phyloP scores from a whole-genome alignment of 164 flowering plant genomes.

The Vitis rotundifolia region DNA sequence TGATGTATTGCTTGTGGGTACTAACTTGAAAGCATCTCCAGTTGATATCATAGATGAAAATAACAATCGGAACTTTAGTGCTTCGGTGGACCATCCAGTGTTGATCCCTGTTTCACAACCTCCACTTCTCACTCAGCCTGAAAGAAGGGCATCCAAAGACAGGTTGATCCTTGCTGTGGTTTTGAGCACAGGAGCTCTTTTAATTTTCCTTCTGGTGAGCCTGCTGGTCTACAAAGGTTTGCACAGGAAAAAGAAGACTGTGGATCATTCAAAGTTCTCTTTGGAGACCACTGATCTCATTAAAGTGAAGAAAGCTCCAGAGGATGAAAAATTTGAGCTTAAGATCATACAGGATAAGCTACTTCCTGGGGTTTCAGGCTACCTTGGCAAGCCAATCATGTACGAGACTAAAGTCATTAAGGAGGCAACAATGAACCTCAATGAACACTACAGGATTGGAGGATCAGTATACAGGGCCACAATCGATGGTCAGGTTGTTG shows the following conservation, averaged over 20 bases:
- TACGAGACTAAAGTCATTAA: constrained; percentile 44
- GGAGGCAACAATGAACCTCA: constrained; percentile 62
- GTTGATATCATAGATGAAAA: constrained; percentile 28
- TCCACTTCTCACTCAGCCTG: constrained; percentile 26
- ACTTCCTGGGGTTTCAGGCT: constrained; percentile 58
- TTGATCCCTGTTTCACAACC: constrained; percentile 13
- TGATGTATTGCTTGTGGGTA: constrained; percentile 22
- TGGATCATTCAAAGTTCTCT: constrained; percentile 28
- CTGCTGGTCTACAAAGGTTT: constrained; percentile 14
- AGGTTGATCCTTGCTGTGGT: constrained; percentile 9
- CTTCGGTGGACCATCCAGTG: constrained; percentile 16
- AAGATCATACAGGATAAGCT: constrained; percentile 47
- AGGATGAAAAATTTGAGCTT: constrained; percentile 21
- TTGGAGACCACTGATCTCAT: constrained; percentile 31
- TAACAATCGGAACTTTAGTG: constrained; percentile 21
- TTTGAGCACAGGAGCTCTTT: constrained; percentile 15
- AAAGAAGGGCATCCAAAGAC: constrained; percentile 2
- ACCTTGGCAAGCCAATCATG: constrained; percentile 49
- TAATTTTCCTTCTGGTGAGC: constrained; percentile 12
- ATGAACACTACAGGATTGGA: constrained; percentile 44
- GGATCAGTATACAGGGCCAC: constrained; percentile 55
- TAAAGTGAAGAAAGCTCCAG: constrained; percentile 20
- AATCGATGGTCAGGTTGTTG: constrained; percentile 45
- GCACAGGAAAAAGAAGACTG: constrained; percentile 18
- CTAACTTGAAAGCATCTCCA: constrained; percentile 22